phyloP scores from a whole-genome alignment of 2,329 filamentous ascomycete genomes.

The Verticillium nonalfalfae region DNA sequence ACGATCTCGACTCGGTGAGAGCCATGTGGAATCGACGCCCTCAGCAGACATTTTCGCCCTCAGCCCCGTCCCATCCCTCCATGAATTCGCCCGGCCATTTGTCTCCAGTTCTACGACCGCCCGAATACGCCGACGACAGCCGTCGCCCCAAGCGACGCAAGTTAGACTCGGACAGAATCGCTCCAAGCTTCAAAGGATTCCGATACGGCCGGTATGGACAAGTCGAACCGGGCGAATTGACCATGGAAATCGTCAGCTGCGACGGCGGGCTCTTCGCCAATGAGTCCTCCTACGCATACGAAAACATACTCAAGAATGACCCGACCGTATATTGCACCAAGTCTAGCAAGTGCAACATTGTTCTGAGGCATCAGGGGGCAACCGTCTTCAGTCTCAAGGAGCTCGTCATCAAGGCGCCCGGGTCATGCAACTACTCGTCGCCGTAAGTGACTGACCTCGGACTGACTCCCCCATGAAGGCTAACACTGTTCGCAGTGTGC shows the following conservation, averaged over 20 bases:
- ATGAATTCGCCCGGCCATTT: slow-evolving; percentile 21
- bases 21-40: slow-evolving; percentile 10
- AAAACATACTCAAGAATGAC: slow-evolving; percentile 81
- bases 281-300: slow-evolving; percentile 58
- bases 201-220: slow-evolving; percentile 84
- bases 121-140: slow-evolving; percentile 36
- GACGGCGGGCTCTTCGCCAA: slow-evolving; percentile 71
- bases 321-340: slow-evolving; percentile 85
- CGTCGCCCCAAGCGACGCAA: slow-evolving; percentile 63
- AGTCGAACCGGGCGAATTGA: slow-evolving; percentile 72
- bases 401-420: slow-evolving; percentile 80
- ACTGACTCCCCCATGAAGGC: slow-evolving; percentile 16
- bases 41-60: slow-evolving; percentile 10
- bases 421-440: slow-evolving; percentile 67
- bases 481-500: slow-evolving; percentile 50
- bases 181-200: slow-evolving; percentile 49
- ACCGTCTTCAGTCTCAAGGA: slow-evolving; percentile 80
- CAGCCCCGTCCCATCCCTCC: slow-evolving; percentile 18
- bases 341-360: slow-evolving; percentile 78
- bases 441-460: slow-evolving; percentile 55
- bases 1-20: slow-evolving; percentile 10
- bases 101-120: slow-evolving; percentile 25
- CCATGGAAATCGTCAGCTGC: slow-evolving; percentile 84
- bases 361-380: slow-evolving; percentile 74
- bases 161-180: slow-evolving; percentile 55